These are phyloP conservation scores for Pelargonium myrrhifolium DNA, from an alignment of 441 rosid genomes.

Conservation along the genomic window DNA sequence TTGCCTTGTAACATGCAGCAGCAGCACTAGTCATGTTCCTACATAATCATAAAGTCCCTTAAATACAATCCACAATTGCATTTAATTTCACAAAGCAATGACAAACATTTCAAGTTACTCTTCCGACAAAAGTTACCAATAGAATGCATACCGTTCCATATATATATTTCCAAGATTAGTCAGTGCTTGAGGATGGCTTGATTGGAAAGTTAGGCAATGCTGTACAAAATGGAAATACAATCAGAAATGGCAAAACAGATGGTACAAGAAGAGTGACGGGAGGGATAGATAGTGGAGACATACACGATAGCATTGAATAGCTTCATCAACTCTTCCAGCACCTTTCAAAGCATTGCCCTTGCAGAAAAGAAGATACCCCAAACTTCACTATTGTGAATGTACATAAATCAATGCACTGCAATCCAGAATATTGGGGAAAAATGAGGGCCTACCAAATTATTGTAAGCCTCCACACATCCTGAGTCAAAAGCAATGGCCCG, in stretches of 20 bases:
- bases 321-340: conserved; percentile 86
- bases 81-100: neutral
- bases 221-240: conserved; percentile 23
- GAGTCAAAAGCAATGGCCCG: conserved; percentile 80
- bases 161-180: conserved; percentile 95
- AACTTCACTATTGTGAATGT: neutral
- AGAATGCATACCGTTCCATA: conserved; percentile 70
- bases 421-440: neutral
- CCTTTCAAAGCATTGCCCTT: conserved; percentile 98
- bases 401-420: conserved; percentile 9
- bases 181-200: conserved; percentile 93
- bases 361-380: conserved; percentile 14
- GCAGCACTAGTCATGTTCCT: conserved; percentile 88
- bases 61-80: neutral
- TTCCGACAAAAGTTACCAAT: neutral
- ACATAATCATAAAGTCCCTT: conserved; percentile 9
- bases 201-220: conserved; percentile 93
- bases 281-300: conserved; percentile 11
- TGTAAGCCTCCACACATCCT: conserved; percentile 90
- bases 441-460: conserved; percentile 67
- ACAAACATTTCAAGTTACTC: neutral
- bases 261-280: conserved; percentile 7
- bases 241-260: neutral
- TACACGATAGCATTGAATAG: conserved; percentile 89
- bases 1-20: conserved; percentile 81